phyloP scores from a whole-genome alignment of 768 basidiomycete genomes.

The Calocera cornea region DNA sequence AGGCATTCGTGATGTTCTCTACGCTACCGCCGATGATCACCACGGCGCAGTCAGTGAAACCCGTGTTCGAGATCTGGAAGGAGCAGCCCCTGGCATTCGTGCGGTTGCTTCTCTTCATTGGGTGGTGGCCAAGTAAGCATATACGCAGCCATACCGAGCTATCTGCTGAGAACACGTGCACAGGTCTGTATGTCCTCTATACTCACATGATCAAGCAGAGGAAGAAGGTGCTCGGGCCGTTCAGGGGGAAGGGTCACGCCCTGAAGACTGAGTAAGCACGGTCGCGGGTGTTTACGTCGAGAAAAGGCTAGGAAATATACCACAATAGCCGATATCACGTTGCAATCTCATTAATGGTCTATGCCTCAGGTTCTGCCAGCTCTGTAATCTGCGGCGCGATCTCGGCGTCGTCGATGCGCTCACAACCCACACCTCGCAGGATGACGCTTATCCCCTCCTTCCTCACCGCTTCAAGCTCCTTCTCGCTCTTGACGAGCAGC shows the following conservation, averaged over 20 bases:
- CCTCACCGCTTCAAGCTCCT: constrained; percentile 57
- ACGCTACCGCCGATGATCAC: constrained; percentile 44
- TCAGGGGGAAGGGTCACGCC: not conserved
- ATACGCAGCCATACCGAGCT: constrained; percentile 6
- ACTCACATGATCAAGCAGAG: constrained; percentile 48
- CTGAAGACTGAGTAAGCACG: not conserved
- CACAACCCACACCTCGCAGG: constrained; percentile 46
- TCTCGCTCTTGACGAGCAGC: constrained; percentile 72
- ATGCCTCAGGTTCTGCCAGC: not conserved
- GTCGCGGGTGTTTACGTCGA: not conserved
- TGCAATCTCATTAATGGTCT: not conserved
- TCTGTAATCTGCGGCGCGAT: not conserved
- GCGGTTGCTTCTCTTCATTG: constrained; percentile 31
- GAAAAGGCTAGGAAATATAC: not conserved
- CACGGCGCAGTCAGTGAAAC: constrained; percentile 5
- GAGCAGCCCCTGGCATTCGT: constrained; percentile 3
- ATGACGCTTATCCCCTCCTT: constrained; percentile 49
- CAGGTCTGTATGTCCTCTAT: constrained; percentile 43
- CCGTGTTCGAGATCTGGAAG: constrained; percentile 2
- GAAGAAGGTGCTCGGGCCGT: constrained; percentile 36
- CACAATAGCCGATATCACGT: not conserved
- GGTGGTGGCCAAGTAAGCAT: constrained; percentile 79
- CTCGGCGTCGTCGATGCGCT: constrained; percentile 23
- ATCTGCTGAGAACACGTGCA: not conserved
- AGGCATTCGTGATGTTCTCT: constrained; percentile 69